Conservation (phyloP, 1,284 basidiomycete species). For the Microbotryum lychnidis-dioicae region DNA sequence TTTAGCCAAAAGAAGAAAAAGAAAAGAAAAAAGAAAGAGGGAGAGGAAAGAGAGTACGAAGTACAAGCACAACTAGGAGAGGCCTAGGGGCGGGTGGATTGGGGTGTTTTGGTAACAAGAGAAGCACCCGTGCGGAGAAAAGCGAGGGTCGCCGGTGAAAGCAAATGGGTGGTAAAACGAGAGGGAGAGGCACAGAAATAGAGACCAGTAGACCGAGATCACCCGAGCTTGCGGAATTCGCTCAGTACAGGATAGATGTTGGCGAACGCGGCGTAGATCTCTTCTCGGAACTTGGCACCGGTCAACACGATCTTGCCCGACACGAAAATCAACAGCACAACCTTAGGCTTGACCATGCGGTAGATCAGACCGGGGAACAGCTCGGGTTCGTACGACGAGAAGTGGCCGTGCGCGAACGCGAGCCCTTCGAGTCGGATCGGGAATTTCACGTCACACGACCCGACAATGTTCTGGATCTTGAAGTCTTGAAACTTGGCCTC, state of each 20-base stretch:
- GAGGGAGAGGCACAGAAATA: no score
- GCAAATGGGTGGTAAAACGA: no score
- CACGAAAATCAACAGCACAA: conserved; percentile 96
- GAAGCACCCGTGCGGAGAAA: no score
- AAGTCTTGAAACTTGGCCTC: conserved; percentile 99
- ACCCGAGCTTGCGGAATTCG: conserved; percentile 37
- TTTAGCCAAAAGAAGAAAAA: no score
- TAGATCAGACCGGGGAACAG: conserved; percentile 99
- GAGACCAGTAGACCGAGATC: no score
- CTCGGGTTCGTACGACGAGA: conserved; percentile 41
- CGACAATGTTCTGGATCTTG: conserved; percentile 99
- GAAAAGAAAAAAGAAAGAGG: no score
- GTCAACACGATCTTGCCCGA: conserved; percentile 99
- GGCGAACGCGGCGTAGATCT: conserved; percentile 99
- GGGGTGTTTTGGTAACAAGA: no score
- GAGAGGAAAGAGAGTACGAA: no score
- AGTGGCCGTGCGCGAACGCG: conserved; percentile 81
- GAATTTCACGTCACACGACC: conserved; percentile 94
- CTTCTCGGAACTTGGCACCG: conserved; percentile 97
- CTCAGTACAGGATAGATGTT: conserved; percentile 68
- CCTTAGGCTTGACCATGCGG: conserved; percentile 99
- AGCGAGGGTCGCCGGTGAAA: no score
- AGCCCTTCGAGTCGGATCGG: conserved; percentile 96
- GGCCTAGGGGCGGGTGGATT: no score
- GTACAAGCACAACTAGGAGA: no score